Evolutionary conservation across 805 yeast species (phyloP).

Genomic region (Hanseniaspora meyeri): DNA sequence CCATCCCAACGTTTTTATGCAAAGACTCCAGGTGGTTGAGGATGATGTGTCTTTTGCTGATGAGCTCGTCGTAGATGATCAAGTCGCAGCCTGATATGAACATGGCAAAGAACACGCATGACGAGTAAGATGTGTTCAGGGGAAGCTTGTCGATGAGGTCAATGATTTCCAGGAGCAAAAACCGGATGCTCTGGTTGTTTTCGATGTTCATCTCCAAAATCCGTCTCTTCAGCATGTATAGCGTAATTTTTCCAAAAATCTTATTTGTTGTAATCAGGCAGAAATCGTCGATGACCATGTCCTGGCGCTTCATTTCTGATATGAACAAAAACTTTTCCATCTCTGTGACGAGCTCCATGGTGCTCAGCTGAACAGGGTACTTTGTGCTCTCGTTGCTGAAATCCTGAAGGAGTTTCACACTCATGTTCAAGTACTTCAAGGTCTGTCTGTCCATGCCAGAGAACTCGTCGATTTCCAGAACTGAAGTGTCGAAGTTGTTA

Average conservation of each 20-base stretch:
- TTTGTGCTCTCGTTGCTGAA: neutral
- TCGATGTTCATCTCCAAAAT: neutral
- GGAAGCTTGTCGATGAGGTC: neutral
- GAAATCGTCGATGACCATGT: neutral
- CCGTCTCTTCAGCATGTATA: conserved; percentile 5
- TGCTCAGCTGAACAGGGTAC: neutral
- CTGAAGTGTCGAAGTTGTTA: neutral
- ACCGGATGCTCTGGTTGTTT: neutral
- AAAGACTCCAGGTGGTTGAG: conserved; percentile 1
- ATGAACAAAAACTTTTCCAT: conserved; percentile 3
- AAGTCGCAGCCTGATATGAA: conserved; percentile 10
- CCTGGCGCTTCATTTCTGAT: neutral
- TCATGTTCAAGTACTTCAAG: neutral
- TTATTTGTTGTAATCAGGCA: conserved; percentile 4
- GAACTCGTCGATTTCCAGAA: conserved; percentile 6
- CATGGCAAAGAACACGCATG: conserved; percentile 13
- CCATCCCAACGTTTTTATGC: conserved; percentile 10
- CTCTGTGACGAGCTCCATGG: conserved; percentile 3
- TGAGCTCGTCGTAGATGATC: conserved; percentile 1
- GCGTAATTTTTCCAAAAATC: conserved; percentile 9
- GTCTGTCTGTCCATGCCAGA: conserved; percentile 12
- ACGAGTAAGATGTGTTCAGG: conserved; percentile 1
- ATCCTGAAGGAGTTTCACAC: conserved; percentile 1
- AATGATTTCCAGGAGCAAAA: neutral
- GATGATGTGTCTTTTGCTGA: conserved; percentile 4